A percentile compares a stretch with the other conserved stretches of the same genome.
Conservation (phyloP, 2,329 filamentous ascomycete genomes). For the Ascochyta fabae region DNA sequence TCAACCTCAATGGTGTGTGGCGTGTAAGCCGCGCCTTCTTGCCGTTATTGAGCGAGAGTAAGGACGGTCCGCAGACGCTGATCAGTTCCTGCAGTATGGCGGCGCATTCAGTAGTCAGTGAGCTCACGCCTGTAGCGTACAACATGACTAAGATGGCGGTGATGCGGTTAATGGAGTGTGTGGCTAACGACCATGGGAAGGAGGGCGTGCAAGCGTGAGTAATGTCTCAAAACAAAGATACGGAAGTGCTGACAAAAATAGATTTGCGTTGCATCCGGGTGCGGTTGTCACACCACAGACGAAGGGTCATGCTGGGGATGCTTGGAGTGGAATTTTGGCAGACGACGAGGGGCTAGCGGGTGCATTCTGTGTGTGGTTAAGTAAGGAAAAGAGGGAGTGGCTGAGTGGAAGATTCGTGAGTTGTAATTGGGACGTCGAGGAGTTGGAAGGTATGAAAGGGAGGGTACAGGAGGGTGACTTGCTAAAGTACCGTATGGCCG, state of each 20-base stretch:
- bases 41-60: conserved; percentile 18
- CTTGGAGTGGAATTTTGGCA: conserved; percentile 10
- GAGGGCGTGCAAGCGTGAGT: conserved; percentile 27
- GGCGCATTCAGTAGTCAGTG: conserved; percentile 10
- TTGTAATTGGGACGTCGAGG: conserved; percentile 38
- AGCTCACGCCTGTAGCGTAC: conserved; percentile 27
- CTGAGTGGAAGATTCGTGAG: conserved; percentile 34
- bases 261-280: conserved; percentile 30
- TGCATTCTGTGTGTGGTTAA: conserved; percentile 35
- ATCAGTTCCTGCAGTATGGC: conserved; percentile 23
- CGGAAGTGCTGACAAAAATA: background rate
- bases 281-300: conserved; percentile 30
- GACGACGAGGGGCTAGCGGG: conserved; percentile 38
- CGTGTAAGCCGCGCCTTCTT: conserved; percentile 23
- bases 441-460: conserved; percentile 23
- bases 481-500: conserved; percentile 17
- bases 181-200: conserved; percentile 43
- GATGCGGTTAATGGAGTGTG: conserved; percentile 29
- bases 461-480: conserved; percentile 12
- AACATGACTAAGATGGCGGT: conserved; percentile 27
- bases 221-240: no score
- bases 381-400: conserved; percentile 27
- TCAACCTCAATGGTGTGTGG: conserved; percentile 31
- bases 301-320: conserved; percentile 7
- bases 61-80: conserved; percentile 22